These are phyloP conservation scores for Penicillium sp. DNA, from an alignment of 2,329 filamentous ascomycete species.

Conservation along the genomic window DNA sequence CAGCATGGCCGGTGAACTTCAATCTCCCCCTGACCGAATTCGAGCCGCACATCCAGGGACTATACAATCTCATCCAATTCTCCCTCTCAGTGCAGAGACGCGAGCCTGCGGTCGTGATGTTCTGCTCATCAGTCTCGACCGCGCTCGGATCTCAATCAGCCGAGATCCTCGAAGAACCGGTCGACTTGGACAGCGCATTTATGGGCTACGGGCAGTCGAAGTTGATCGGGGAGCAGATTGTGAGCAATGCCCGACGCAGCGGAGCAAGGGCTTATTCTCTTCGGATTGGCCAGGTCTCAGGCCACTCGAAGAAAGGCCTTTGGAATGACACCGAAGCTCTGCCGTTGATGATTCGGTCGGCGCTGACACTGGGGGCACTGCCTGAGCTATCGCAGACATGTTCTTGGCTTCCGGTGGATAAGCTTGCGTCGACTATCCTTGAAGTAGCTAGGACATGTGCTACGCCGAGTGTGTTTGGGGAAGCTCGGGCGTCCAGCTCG, in stretches of 20 bases:
- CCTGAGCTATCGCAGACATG: constrained; percentile 24
- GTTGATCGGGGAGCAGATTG: constrained; percentile 29
- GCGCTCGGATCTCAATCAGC: constrained; percentile 17
- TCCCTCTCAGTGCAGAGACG: constrained; percentile 37
- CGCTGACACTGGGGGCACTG: constrained; percentile 24
- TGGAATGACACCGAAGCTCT: constrained; percentile 36
- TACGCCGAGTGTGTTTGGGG: not conserved
- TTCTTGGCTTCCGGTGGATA: constrained; percentile 34
- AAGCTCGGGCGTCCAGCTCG: not conserved
- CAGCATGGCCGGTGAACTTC: constrained; percentile 58
- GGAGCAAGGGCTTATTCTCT: constrained; percentile 29
- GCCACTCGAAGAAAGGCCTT: constrained; percentile 30
- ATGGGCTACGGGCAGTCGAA: constrained; percentile 37
- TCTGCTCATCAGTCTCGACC: constrained; percentile 53
- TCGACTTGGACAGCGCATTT: constrained; percentile 14
- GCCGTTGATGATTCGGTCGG: constrained; percentile 33
- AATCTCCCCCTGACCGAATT: constrained; percentile 49
- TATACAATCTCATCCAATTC: constrained; percentile 47
- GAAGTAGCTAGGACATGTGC: constrained; percentile 23
- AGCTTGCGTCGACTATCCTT: constrained; percentile 23
- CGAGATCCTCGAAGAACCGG: constrained; percentile 16
- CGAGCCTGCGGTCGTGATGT: constrained; percentile 39
- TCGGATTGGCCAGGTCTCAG: constrained; percentile 35
- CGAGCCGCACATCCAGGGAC: constrained; percentile 44
- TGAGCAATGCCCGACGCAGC: constrained; percentile 23